Evolutionary conservation across 2,329 filamentous ascomycete genomes (phyloP).

Genomic region (Neopestalotiopsis sp.): DNA sequence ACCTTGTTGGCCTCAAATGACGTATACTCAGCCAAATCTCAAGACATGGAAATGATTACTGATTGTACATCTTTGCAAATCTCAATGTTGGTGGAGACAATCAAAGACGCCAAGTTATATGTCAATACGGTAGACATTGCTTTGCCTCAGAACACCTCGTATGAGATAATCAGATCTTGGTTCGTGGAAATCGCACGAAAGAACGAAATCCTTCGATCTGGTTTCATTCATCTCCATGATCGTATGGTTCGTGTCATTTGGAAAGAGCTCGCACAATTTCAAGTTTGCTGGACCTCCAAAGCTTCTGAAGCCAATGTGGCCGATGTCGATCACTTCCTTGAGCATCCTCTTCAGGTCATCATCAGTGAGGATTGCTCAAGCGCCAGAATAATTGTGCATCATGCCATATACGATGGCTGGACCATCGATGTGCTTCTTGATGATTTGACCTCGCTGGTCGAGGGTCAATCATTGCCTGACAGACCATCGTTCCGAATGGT

Average conservation of each 20-base stretch:
- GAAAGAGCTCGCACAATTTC: constrained; percentile 49
- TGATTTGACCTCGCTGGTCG: constrained; percentile 65
- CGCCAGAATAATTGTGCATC: constrained; percentile 70
- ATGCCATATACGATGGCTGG: constrained; percentile 94
- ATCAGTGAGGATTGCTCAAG: constrained; percentile 41
- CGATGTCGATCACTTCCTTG: constrained; percentile 49
- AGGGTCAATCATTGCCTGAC: constrained; percentile 28
- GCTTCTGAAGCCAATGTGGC: constrained; percentile 46
- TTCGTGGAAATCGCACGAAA: constrained; percentile 53
- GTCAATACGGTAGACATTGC: constrained; percentile 78
- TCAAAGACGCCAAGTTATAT: constrained; percentile 65
- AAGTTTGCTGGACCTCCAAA: constrained; percentile 47
- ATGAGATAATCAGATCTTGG: constrained; percentile 50
- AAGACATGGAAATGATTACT: constrained; percentile 48
- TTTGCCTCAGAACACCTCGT: constrained; percentile 45
- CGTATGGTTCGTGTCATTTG: constrained; percentile 70
- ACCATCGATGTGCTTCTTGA: constrained; percentile 76
- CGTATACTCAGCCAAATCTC: constrained; percentile 24
- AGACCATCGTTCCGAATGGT: constrained; percentile 68
- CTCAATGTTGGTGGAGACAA: constrained; percentile 82
- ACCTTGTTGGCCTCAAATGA: background rate
- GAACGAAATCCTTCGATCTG: constrained; percentile 76
- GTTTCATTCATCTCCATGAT: constrained; percentile 65
- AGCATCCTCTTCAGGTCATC: constrained; percentile 66
- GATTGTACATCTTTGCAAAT: constrained; percentile 77